These are phyloP conservation scores for Dictyostelium citrinum DNA, from an alignment of 78 protist species.

Conservation along the genomic window DNA sequence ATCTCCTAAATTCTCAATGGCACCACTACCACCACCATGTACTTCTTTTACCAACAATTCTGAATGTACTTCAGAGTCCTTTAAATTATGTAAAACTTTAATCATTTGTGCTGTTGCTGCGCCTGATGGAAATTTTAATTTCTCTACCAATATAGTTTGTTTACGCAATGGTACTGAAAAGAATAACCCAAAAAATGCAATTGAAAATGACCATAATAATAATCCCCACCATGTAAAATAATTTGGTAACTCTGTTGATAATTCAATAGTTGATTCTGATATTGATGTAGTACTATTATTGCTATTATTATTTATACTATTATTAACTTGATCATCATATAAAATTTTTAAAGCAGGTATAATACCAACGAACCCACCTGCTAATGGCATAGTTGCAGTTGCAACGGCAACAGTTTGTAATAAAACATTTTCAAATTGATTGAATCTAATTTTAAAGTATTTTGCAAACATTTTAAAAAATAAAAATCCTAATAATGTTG, in stretches of 20 bases:
- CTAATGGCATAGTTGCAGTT: conserved; percentile 88
- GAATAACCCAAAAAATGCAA: conserved; percentile 89
- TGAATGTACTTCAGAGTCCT: conserved; percentile 19
- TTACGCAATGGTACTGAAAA: conserved; percentile 90
- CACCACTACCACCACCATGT: not conserved
- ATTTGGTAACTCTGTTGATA: not conserved
- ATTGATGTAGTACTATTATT: not conserved
- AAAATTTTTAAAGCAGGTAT: conserved; percentile 74
- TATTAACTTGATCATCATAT: not conserved
- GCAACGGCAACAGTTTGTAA: conserved; percentile 83
- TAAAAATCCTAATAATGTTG: conserved; percentile 77
- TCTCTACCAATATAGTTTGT: conserved; percentile 87
- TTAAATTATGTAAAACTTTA: conserved; percentile 53
- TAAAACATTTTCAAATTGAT: conserved; percentile 78
- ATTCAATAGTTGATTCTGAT: not conserved
- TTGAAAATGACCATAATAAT: conserved; percentile 76
- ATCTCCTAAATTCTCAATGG: not conserved
- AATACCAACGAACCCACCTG: conserved; percentile 85
- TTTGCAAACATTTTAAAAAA: conserved; percentile 41
- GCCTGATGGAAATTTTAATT: conserved; percentile 91
- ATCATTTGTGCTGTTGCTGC: conserved; percentile 90
- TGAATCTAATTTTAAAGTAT: conserved; percentile 2
- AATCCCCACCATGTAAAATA: conserved; percentile 71
- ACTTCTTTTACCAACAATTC: not conserved
- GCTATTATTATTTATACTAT: not conserved